Base-by-base conservation (phyloP, 495 filamentous ascomycete genomes). In the Corynascus novoguineensis region DNA sequence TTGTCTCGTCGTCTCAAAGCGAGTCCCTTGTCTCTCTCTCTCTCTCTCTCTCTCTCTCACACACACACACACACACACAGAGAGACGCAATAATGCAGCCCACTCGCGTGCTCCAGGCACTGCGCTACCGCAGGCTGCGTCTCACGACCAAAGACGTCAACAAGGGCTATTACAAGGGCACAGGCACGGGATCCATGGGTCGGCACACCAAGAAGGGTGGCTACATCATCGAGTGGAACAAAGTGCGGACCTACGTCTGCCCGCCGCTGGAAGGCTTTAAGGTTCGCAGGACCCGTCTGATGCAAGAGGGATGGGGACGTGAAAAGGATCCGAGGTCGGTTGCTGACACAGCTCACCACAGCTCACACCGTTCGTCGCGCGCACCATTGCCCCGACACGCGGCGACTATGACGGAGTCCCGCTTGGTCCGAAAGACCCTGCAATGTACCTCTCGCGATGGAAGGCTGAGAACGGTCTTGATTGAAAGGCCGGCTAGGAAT, bases 151-250 rank as follows among this genome's bases (percentile, higher is more conserved):
- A 98, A 75, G 83, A 88, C 69, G 84, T 89, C 74, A 87, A 86
- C 68, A 90, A 91, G 69, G 93, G 89, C 48, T 98, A 85, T 81
- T 97, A 97, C 83, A 97, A 97, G 78, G 95, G 95, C 67, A 97
- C 83, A 57, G 79, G 92, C 22, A 83, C 88, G 0, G 95, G 95
- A 12, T 82, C 85, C 35, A 89, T 92, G 84, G 93, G 93, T 60
- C 70, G 76, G 31, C 92, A 96, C 72, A 91, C 89, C 19, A 89
- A 88, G 68, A 81, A 85, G 71, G 92, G 92, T 68, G 84, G 84
- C 31, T 98, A 90, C 70, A 68, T 84, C 9, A 84, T 96, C 63
- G 86, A 97, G 55, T 92, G 81, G 79, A 62, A 75, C 22, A 96
- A 93, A 72, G 90, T 96, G 58, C 86, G 93, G 67, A 95, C 90